Base-by-base conservation (phyloP, 768 basidiomycete species). In the Pleurotus cornucopiae region DNA sequence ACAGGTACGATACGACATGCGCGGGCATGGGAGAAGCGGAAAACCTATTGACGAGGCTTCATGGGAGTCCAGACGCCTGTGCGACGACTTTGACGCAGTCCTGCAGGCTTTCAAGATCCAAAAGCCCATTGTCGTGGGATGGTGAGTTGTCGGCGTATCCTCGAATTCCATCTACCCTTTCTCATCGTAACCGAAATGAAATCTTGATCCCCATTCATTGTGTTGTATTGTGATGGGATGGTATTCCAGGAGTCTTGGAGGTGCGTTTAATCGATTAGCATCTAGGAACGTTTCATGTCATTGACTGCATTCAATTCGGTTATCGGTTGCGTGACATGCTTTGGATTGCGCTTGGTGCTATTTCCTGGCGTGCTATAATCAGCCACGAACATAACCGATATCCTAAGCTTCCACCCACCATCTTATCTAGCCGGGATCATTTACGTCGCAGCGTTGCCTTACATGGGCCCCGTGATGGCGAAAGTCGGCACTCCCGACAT, bases 91-190 rank as follows among this genome's bases (percentile, higher is more conserved):
- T 57, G 60, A 59, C 20, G 55, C 62, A 11, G 61, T 60, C 30
- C 63, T 66, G 14, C 39, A 66, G 16, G 67, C 60, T 18, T 73
- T 71, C 45, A 60, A 60, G 9, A 39, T 73, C 21, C 46, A 52
- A 13, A 64, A 60, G 41, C 67, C 73, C 21, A 65, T 68, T 57
- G 62, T 70, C 30, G 58, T 65, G n/a, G 74, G 68, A 55, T 76
- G 73, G 71, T 69, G 56, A 44, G 64, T 59, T 14, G 38, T n/a
- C n/a, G 26, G n/a, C 37, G 5, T 49, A 51, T 30, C 34, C 14
- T 37, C 49, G 14, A 30, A 16, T 21, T 18, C 11, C 6, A 34
- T 14, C n/a, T 6, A 34, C 26, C 16, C 12, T 16, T 37, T 12
- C 9, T 52, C 30, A 18, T 30, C 41, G n/a, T 44, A 44, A 21